Base-by-base conservation (phyloP, 2,329 filamentous ascomycete species). In the Knufia fluminis region DNA sequence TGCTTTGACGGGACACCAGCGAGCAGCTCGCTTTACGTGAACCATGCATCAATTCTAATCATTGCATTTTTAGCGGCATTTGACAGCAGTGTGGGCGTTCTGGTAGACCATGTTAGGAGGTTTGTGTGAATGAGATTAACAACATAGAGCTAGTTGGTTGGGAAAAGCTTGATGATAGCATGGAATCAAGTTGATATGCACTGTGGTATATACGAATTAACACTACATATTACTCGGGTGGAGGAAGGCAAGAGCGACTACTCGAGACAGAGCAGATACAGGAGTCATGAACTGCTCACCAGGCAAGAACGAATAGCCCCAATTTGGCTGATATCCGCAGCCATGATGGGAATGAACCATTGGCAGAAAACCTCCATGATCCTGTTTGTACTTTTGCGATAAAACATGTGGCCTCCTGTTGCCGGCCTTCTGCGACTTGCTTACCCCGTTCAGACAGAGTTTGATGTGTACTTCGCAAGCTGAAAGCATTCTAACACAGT, bases 131-230 rank as follows among this genome's bases (percentile, higher is more conserved):
- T 9, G 35, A 26, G 19, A n/a, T 26, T 33, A 12, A 17, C 28
- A 33, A 20, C 20, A 16, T 16, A 43, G 9, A 26, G 40, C 6
- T n/a, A 10, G 28, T 35, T 28, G 28, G 6, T 20, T 16, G 26
- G 24, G 14, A 45, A 45, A 45, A 20, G 42, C 45, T 48, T 39
- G 77, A 78, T 8, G 86, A 76, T 58, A 79, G 86, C 58, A 79
- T 83, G 70, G 78, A 71, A 0, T 86, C 86, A 62, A 80, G 79
- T 41, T 53, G 52, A 36, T 59, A 53, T 48, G 20, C 38, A 49
- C 41, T 17, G 20, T 40, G 43, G 35, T 41, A 48, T 35, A 40
- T 48, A 48, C 23, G 28, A 40, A 8, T 36, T 14, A 42, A 43
- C 24, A 14, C 9, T 36, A 26, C 26, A 42, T 44, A 43, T 7